Conservation (phyloP, 495 filamentous ascomycete genomes). For the Sphaerosporella brunnea region DNA sequence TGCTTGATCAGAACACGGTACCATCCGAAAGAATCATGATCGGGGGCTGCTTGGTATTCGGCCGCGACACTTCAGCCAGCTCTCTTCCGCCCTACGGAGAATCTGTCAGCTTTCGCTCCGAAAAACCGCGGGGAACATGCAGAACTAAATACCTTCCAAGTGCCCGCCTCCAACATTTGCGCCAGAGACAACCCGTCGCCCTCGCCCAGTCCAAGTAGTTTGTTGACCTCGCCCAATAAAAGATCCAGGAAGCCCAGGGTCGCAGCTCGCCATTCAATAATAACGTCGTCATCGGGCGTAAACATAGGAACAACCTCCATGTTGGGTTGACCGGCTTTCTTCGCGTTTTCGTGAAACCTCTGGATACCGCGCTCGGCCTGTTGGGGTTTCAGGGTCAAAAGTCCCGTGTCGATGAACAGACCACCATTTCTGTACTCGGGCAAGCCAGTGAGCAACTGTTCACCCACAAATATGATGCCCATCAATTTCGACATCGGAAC, state of each 20-base stretch:
- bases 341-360: conserved; percentile 54
- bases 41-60: conserved; percentile 90
- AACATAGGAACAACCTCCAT: conserved; percentile 60
- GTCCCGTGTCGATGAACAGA: conserved; percentile 62
- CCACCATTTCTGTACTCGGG: conserved; percentile 84
- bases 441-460: conserved; percentile 61
- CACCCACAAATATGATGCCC: conserved; percentile 57
- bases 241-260: conserved; percentile 73
- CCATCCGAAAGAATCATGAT: conserved; percentile 94
- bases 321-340: conserved; percentile 54
- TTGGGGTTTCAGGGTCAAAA: conserved; percentile 52
- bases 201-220: conserved; percentile 32
- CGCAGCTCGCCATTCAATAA: conserved; percentile 72
- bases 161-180: conserved; percentile 76
- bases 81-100: conserved; percentile 67
- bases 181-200: conserved; percentile 47
- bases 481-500: conserved; percentile 68
- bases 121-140: conserved; percentile 5
- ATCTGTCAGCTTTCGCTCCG: conserved; percentile 21
- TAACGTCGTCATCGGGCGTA: conserved; percentile 60
- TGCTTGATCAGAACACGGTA: conserved; percentile 58
- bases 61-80: conserved; percentile 83
- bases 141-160: conserved; percentile 71
- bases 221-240: conserved; percentile 55
- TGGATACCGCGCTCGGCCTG: conserved; percentile 49